These are phyloP conservation scores for Withania somnifera DNA, from an alignment of 305 asterid species.

Conservation along the genomic window DNA sequence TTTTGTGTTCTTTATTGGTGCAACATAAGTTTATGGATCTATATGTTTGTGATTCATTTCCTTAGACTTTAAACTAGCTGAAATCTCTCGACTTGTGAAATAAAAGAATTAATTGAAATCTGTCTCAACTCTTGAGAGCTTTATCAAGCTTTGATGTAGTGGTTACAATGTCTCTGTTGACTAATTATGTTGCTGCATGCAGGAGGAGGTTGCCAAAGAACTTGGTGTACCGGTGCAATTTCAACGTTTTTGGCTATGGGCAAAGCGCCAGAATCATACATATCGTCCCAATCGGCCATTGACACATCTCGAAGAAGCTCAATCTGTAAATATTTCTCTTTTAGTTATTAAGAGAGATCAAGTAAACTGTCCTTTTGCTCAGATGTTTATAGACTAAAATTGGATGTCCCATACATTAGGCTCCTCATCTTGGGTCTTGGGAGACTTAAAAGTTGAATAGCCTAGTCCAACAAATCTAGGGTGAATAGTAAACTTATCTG, in stretches of 20 bases:
- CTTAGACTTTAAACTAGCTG: not conserved
- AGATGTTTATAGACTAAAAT: not conserved
- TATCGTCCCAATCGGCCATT: constrained; percentile 46
- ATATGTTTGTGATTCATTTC: not conserved
- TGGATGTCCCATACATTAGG: not conserved
- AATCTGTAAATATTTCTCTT: constrained; percentile 30
- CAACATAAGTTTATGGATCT: not conserved
- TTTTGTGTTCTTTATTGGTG: not conserved
- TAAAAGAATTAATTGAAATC: not conserved
- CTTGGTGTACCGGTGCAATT: constrained; percentile 37
- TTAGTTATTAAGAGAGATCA: not conserved
- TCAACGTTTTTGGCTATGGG: constrained; percentile 55
- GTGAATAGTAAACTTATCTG: not conserved
- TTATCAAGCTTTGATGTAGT: not conserved
- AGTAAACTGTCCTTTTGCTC: not conserved
- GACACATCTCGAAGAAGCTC: constrained; percentile 38
- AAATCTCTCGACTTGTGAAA: not conserved
- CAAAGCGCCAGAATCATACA: constrained; percentile 43
- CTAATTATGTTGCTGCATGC: constrained; percentile 23
- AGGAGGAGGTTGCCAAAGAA: constrained; percentile 52
- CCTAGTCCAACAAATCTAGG: not conserved
- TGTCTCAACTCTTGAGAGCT: not conserved
- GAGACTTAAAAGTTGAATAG: not conserved
- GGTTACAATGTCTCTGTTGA: not conserved
- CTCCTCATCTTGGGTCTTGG: not conserved